Conservation (phyloP, 768 basidiomycete species). For the Dioszegia aurantiaca region DNA sequence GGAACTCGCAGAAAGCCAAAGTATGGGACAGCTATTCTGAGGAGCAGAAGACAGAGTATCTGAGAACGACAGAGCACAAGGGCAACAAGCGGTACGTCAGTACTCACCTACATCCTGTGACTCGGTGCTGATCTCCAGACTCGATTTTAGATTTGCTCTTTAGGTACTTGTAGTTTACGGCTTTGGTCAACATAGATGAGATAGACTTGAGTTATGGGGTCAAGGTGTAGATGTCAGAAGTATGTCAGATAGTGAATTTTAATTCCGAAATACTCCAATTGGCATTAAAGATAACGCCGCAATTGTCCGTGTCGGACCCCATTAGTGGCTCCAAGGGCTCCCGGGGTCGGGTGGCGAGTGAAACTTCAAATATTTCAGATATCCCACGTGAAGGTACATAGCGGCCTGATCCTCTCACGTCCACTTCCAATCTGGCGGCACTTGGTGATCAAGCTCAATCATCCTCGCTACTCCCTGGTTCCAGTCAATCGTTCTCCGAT, state of each 20-base stretch:
- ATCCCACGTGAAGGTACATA: too few relatives aligned
- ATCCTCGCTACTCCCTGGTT: slow-evolving; percentile 19
- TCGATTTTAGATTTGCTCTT: slow-evolving; percentile 25
- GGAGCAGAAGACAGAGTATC: slow-evolving; percentile 45
- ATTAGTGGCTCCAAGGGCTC: too few relatives aligned
- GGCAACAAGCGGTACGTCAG: slow-evolving; percentile 35
- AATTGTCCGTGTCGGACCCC: too few relatives aligned
- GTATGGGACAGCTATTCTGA: slow-evolving; percentile 44
- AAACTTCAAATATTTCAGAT: too few relatives aligned
- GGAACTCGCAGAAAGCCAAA: slow-evolving; percentile 39
- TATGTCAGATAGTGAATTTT: too few relatives aligned
- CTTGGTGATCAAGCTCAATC: slow-evolving; percentile 17
- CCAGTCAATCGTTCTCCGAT: slow-evolving; percentile 21
- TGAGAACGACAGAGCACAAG: slow-evolving; percentile 49
- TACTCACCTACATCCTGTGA: not conserved
- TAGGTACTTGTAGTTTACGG: too few relatives aligned
- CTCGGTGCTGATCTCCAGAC: slow-evolving; percentile 7
- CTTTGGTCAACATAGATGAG: not conserved
- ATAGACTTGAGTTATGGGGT: too few relatives aligned
- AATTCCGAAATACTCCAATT: too few relatives aligned
- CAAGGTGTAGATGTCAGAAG: too few relatives aligned
- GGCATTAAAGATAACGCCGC: too few relatives aligned
- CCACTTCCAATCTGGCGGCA: slow-evolving; percentile 20
- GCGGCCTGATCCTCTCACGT: not conserved
- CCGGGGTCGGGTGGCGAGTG: too few relatives aligned